Base-by-base conservation (phyloP, 2,329 filamentous ascomycete genomes). In the Pestalotiopsis sp. region DNA sequence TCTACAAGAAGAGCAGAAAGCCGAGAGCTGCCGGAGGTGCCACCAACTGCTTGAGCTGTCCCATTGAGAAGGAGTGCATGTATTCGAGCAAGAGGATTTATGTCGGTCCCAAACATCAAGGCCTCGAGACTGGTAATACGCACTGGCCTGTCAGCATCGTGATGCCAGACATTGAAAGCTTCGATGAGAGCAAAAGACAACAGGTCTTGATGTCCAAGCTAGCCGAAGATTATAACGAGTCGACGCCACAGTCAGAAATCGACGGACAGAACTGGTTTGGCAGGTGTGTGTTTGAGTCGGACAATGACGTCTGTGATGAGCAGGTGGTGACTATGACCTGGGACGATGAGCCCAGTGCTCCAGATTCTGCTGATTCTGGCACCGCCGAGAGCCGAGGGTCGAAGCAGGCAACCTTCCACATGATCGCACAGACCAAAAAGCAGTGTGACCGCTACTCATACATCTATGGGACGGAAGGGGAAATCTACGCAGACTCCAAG, bases 301-400 rank as follows among this genome's bases (percentile, higher is more conserved):
- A 97, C 81, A 99, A 98, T 80, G 91, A 97, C 75, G 96, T 98
- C 57, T 93, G 91, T 75, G 96, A 99, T 78, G 94, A 98, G 75
- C 95, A 98, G 79, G 87, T 92, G 31, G 96, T 98, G 23, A 95
- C 92, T 0, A 89, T 98, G 65, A 90, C 88, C 3, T 98, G 95
- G 94, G 92, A 94, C 13, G 93, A 97, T 59, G 90, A 93, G 69
- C 82, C 82, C 0, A 72, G 84, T 2, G 75, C 79, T 6, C 39
- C 65, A 14, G 63, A 55, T 20, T 57, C 14, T 27, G 14, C 17
- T 14, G 64, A 67, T 12, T 59, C 67, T 4, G 68, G 80, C 74
- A 60, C 71, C 1, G 69, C 79, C 23, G 74, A 74, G n/a, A 78
- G 80, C 65, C 84, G 90, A 27, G 89, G 89, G 2, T 89, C 93